These are phyloP conservation scores for Globisporangium recalcitrans DNA, from an alignment of 352 stramenopile genomes.

Conservation along the genomic window DNA sequence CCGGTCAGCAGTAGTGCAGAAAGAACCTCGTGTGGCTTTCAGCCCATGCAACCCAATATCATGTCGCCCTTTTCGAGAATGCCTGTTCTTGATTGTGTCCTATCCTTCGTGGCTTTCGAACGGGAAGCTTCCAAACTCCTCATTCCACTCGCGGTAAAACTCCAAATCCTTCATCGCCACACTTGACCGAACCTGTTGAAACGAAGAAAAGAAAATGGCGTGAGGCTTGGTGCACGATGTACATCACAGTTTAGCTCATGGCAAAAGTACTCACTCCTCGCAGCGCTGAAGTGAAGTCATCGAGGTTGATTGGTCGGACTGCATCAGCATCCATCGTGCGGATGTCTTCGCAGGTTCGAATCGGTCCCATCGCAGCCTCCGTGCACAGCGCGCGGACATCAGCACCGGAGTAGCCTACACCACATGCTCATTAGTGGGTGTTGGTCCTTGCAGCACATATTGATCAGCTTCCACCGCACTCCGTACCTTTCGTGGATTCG, in stretches of 20 bases:
- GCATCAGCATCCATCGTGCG: conserved; percentile 86
- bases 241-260: background rate
- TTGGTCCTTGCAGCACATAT: background rate
- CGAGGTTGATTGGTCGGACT: conserved; percentile 91
- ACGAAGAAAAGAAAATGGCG: background rate
- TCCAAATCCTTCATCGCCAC: conserved; percentile 93
- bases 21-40: conserved; percentile 9
- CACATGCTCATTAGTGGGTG: background rate
- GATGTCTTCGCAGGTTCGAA: conserved; percentile 82
- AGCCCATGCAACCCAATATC: conserved; percentile 14
- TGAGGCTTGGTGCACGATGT: background rate
- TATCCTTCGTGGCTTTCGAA: conserved; percentile 66
- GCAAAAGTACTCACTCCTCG: conserved; percentile 43
- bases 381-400: conserved; percentile 97
- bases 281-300: conserved; percentile 95
- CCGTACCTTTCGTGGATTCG: conserved; percentile 67
- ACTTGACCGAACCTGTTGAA: conserved; percentile 87
- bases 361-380: conserved; percentile 97
- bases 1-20: conserved; percentile 8
- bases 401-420: conserved; percentile 97
- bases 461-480: background rate
- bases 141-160: conserved; percentile 92
- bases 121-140: conserved; percentile 89
- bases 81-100: conserved; percentile 1
- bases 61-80: conserved; percentile 10